Percentiles rank a stretch among this genome's conserved stretches.
These are phyloP conservation scores for Leucocoprinus leucothites DNA, from an alignment of 768 basidiomycete species.

Conservation along the genomic window DNA sequence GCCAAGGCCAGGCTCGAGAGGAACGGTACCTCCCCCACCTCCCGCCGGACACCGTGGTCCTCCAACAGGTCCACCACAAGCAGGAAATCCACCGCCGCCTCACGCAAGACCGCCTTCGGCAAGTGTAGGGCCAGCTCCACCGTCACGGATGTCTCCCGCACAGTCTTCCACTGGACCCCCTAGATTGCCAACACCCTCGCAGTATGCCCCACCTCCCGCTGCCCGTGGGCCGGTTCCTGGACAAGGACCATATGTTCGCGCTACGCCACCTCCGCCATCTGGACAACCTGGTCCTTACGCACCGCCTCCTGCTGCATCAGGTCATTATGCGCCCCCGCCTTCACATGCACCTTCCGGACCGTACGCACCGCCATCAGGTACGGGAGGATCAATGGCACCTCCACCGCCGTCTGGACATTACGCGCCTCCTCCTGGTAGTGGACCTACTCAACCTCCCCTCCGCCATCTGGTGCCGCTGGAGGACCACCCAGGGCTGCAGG, in stretches of 20 bases:
- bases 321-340: slow-evolving; percentile 14
- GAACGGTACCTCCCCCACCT: slow-evolving; percentile 34
- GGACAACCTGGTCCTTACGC: slow-evolving; percentile 21
- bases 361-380: slow-evolving; percentile 26
- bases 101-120: slow-evolving; percentile 25
- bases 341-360: slow-evolving; percentile 27
- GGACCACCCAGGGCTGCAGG: slow-evolving; percentile 28
- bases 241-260: slow-evolving; percentile 32
- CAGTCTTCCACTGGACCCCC: slow-evolving; percentile 30
- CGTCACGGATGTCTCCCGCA: slow-evolving; percentile 36
- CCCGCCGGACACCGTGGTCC: slow-evolving; percentile 31
- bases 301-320: slow-evolving; percentile 19
- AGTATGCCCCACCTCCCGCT: slow-evolving; percentile 44
- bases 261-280: slow-evolving; percentile 42
- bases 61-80: slow-evolving; percentile 20
- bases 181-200: slow-evolving; percentile 44
- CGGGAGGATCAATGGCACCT: slow-evolving; percentile 12
- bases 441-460: slow-evolving; percentile 21
- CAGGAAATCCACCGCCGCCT: slow-evolving; percentile 23
- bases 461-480: slow-evolving; percentile 19
- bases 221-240: slow-evolving; percentile 36
- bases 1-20: slow-evolving; percentile 58
- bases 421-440: slow-evolving; percentile 37
- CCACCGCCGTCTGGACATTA: slow-evolving; percentile 34
- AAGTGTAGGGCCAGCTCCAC: slow-evolving; percentile 19